These are phyloP conservation scores for Cutaneotrichosporon sp. DNA, from an alignment of 1,284 basidiomycete species.

Conservation along the genomic window DNA sequence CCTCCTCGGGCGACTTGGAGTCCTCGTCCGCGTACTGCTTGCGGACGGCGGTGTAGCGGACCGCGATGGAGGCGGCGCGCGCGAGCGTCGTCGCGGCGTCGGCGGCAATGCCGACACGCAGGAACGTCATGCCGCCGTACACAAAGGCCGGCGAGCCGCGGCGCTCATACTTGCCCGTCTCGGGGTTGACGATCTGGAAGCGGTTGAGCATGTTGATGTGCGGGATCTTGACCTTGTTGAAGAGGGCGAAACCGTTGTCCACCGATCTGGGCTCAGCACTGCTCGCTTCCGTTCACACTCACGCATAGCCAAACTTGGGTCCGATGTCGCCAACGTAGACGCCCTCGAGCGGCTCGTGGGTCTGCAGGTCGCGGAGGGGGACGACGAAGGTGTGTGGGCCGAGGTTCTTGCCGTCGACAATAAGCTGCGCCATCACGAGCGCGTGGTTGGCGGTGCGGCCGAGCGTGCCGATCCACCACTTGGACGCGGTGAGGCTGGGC, in stretches of 20 bases:
- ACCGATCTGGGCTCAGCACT: conserved; percentile 53
- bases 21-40: conserved; percentile 58
- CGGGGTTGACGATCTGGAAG: conserved; percentile 58
- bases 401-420: conserved; percentile 58
- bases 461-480: conserved; percentile 63
- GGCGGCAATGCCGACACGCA: conserved; percentile 59
- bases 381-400: conserved; percentile 63
- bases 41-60: conserved; percentile 60
- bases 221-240: conserved; percentile 61
- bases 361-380: conserved; percentile 59
- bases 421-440: conserved; percentile 61
- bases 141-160: conserved; percentile 59
- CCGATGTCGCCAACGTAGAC: conserved; percentile 62
- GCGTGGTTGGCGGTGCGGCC: conserved; percentile 62
- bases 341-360: conserved; percentile 56
- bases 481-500: conserved; percentile 56
- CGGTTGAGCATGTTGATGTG: conserved; percentile 63
- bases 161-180: conserved; percentile 51
- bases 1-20: conserved; percentile 52
- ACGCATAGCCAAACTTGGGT: conserved; percentile 62
- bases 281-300: conserved; percentile 55
- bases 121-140: conserved; percentile 60
- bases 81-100: conserved; percentile 59
- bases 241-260: conserved; percentile 58
- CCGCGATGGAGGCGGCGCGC: conserved; percentile 59